A percentile compares a stretch with the other conserved stretches of the same genome.
Evolutionary conservation across 768 basidiomycete genomes (phyloP).

Genomic region (Mycena epipterygia): DNA sequence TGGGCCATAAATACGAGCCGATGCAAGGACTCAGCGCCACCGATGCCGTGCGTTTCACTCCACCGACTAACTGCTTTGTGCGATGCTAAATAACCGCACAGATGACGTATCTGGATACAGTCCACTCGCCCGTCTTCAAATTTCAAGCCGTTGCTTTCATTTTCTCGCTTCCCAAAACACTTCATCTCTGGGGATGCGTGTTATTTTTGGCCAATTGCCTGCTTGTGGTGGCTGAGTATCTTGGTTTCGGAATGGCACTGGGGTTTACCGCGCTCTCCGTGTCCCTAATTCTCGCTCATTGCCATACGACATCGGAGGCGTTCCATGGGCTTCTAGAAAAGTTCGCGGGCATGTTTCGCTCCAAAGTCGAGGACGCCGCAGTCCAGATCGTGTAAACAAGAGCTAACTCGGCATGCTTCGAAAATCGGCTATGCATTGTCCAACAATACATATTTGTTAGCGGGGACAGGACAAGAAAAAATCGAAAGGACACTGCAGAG

Average conservation of each 20-base stretch:
- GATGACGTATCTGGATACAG: slow-evolving; percentile 52
- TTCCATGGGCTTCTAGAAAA: no score
- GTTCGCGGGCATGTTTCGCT: no score
- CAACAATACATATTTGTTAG: no score
- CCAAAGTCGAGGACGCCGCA: no score
- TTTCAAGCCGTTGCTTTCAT: slow-evolving; percentile 64
- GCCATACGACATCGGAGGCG: background rate
- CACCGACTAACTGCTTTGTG: background rate
- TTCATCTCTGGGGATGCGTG: slow-evolving; percentile 63
- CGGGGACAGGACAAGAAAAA: no score
- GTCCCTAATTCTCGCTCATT: background rate
- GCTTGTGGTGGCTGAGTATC: background rate
- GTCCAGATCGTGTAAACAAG: no score
- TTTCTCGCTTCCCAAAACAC: slow-evolving; percentile 66
- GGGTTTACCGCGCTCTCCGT: background rate
- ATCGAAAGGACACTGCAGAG: no score
- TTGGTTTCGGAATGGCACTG: background rate
- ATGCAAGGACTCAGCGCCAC: slow-evolving; percentile 50
- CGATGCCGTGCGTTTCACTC: slow-evolving; percentile 58
- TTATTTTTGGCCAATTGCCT: slow-evolving; percentile 39
- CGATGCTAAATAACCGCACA: slow-evolving; percentile 30
- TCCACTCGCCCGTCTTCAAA: slow-evolving; percentile 52
- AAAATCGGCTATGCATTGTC: no score
- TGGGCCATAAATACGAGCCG: slow-evolving; percentile 54
- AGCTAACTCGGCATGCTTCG: no score